Evolutionary conservation across 495 filamentous ascomycete genomes (phyloP).

Genomic region (Pseudevernia furfuracea): DNA sequence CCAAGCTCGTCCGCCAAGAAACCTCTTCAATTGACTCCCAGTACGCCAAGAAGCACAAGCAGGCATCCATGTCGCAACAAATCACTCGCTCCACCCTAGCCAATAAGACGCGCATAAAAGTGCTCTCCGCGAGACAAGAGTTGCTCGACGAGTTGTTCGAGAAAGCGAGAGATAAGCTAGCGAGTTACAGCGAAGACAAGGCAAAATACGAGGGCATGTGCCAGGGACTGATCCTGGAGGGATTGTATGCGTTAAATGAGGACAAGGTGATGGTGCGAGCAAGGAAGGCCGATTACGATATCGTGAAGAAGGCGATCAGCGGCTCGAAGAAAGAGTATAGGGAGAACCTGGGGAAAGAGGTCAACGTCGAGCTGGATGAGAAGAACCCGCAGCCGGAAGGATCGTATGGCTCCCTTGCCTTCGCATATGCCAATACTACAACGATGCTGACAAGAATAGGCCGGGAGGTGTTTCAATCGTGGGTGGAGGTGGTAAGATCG

Average conservation of each 20-base stretch:
- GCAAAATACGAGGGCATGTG: conserved; percentile 65
- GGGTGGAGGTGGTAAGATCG: conserved; percentile 84
- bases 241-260: conserved; percentile 81
- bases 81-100: conserved; percentile 88
- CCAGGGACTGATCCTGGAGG: conserved; percentile 79
- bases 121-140: conserved; percentile 79
- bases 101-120: conserved; percentile 87
- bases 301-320: conserved; percentile 65
- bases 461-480: conserved; percentile 76
- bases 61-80: conserved; percentile 92
- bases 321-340: conserved; percentile 74
- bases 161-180: conserved; percentile 60
- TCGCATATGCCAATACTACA: conserved; percentile 16
- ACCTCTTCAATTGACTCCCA: conserved; percentile 80
- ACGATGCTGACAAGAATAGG: conserved; percentile 41
- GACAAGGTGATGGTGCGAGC: conserved; percentile 61
- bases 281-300: conserved; percentile 68
- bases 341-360: conserved; percentile 55
- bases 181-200: conserved; percentile 55
- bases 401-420: conserved; percentile 55
- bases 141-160: conserved; percentile 90
- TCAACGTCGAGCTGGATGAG: conserved; percentile 67
- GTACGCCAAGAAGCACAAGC: conserved; percentile 98
- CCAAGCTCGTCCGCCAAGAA: conserved; percentile 92
- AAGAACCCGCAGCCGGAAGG: conserved; percentile 70